Evolutionary conservation across 1,284 basidiomycete genomes (phyloP).

Genomic region (Schizophyllum amplum): DNA sequence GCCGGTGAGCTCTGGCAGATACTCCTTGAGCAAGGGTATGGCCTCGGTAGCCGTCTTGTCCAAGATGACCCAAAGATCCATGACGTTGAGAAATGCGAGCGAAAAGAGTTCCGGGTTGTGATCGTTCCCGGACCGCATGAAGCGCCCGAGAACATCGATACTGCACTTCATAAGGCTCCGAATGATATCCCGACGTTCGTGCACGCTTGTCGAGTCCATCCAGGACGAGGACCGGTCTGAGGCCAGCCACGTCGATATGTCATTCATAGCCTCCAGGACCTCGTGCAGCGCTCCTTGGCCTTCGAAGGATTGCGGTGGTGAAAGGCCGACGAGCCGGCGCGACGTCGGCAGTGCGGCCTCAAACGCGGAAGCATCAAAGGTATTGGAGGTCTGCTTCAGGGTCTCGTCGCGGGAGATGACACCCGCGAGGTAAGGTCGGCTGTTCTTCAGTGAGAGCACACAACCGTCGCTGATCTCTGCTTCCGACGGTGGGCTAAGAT

Average conservation of each 20-base stretch:
- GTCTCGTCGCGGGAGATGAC: neutral
- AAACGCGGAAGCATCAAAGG: neutral
- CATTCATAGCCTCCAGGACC: conserved; percentile 24
- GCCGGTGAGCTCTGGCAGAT: conserved; percentile 34
- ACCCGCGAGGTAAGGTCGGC: neutral
- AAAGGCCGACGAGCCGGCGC: neutral
- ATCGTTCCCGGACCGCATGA: conserved; percentile 21
- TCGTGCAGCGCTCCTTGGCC: conserved; percentile 22
- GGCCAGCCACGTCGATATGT: conserved; percentile 24
- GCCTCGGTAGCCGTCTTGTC: conserved; percentile 26
- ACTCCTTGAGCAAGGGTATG: conserved; percentile 29
- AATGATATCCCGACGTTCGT: neutral
- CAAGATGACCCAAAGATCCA: conserved; percentile 36
- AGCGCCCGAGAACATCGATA: conserved; percentile 12
- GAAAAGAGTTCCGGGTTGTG: conserved; percentile 35
- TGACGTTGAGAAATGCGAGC: conserved; percentile 30
- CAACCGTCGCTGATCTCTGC: conserved; percentile 22
- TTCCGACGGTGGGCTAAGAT: conserved; percentile 18
- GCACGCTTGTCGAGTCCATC: neutral
- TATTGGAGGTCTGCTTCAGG: neutral
- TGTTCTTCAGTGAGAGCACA: conserved; percentile 19
- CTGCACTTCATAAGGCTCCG: neutral
- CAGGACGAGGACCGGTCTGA: conserved; percentile 3
- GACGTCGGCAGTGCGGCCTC: neutral
- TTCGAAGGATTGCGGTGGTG: neutral